Conservation (phyloP, 768 basidiomycete genomes). For the Psilocybe tampanensis region DNA sequence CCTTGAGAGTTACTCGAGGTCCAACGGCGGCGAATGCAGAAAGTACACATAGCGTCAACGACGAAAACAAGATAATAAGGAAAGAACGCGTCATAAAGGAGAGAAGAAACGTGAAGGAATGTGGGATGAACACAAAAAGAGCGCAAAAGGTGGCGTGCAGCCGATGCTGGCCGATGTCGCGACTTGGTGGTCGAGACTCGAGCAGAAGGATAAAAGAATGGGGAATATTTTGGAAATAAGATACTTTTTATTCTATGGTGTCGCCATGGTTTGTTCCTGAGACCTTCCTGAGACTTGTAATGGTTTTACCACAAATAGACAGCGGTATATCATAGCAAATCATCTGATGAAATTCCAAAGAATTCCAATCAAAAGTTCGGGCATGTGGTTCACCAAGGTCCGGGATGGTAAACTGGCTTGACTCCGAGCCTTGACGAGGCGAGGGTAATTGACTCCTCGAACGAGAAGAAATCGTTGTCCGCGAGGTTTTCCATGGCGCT, state of each 20-base stretch:
- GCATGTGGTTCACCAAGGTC: neutral
- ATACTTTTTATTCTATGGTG: neutral
- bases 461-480: too few relatives aligned
- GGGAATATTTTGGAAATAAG: too few relatives aligned
- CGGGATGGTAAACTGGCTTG: neutral
- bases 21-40: slow-evolving; percentile 1
- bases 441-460: too few relatives aligned
- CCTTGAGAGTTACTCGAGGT: neutral
- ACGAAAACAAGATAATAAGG: neutral
- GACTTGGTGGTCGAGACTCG: neutral
- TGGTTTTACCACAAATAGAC: neutral
- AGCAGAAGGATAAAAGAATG: neutral
- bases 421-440: too few relatives aligned
- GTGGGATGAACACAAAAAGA: neutral
- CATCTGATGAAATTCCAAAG: neutral
- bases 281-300: neutral
- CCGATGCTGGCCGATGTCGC: neutral
- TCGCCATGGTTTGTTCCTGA: neutral
- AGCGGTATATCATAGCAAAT: neutral
- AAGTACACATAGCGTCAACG: neutral
- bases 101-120: neutral
- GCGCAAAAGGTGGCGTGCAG: neutral
- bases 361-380: too few relatives aligned
- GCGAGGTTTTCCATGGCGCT: too few relatives aligned
- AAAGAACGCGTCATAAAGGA: neutral